Evolutionary conservation across 1,284 basidiomycete species (phyloP), one percentile per base, ranked within the genome.

Genomic region (Fomitopsis betulina): DNA sequence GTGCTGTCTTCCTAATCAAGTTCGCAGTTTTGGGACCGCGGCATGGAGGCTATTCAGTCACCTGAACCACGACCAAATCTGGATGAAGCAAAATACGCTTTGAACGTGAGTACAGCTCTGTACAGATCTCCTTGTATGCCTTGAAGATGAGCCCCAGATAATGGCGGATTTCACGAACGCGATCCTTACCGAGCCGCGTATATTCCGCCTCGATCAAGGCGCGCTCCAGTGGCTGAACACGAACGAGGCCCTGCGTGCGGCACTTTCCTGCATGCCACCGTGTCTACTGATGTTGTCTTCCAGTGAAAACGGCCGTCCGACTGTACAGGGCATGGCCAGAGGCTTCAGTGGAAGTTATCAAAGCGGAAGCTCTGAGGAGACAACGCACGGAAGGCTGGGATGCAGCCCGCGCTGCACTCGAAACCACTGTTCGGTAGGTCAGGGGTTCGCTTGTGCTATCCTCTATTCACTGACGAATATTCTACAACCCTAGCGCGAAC

Each of bases 391-490:
- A 73, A 54, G 76, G 76, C 0, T 79, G 78, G 76, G 61, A 69
- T 21, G 57, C 61, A n/a, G 70, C 76, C 52, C 73, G 75, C 15
- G 67, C 66, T 1, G 75, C 78, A 1, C 54, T 80, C 6, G 59
- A 71, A 7, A 66, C 68, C 7, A 79, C 78, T n/a, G 64, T 79
- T 37, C 68, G 76, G 78, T 78, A 56, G 6, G 5, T 8, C 5
- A 30, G 27, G 27, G 27, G 67, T 63, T 10, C 17, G 5, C 6
- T 53, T 37, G 19, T 52, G 45, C 9, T 25, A 9, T 12, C 25
- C 21, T 21, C 32, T 56, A 3, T 30, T 15, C n/a, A 32, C n/a
- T 43, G 9, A 15, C 5, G 1, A n/a, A 33, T n/a, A 0, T 15
- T 27, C 54, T 51, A 8, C 40, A 27, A 37, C 25, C 21, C 47